phyloP scores from a whole-genome alignment of 2,329 filamentous ascomycete genomes.

The Simplicillium sp. region DNA sequence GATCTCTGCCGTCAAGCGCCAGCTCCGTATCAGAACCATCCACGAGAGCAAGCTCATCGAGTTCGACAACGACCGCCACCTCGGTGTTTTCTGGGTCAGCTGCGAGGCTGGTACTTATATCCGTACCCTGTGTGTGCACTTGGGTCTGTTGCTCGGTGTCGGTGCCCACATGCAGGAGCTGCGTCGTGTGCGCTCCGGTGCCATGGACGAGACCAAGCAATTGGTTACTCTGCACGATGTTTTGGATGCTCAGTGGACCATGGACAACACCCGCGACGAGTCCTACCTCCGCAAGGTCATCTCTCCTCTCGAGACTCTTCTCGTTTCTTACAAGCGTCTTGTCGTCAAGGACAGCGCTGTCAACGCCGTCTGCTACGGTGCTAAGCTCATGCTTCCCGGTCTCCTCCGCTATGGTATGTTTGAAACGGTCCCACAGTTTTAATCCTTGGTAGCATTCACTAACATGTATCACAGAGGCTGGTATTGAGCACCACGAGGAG shows the following conservation, averaged over 20 bases:
- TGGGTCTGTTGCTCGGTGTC: slow-evolving; percentile 67
- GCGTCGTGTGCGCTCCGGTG: slow-evolving; percentile 83
- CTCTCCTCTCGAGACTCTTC: slow-evolving; percentile 80
- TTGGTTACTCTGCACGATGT: slow-evolving; percentile 84
- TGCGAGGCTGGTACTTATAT: slow-evolving; percentile 98
- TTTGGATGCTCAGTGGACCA: slow-evolving; percentile 89
- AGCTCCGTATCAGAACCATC: slow-evolving; percentile 95
- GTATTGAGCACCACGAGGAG: slow-evolving; percentile 91
- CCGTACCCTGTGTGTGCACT: slow-evolving; percentile 91
- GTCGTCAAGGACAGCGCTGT: slow-evolving; percentile 81
- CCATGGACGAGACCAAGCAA: slow-evolving; percentile 83
- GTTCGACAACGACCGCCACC: slow-evolving; percentile 96
- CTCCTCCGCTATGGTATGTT: slow-evolving; percentile 76
- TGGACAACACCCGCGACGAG: slow-evolving; percentile 94
- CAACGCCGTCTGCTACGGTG: slow-evolving; percentile 96
- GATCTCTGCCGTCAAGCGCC: slow-evolving; percentile 97
- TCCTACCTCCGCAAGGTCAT: slow-evolving; percentile 86
- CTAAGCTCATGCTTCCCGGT: slow-evolving; percentile 97
- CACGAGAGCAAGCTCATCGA: slow-evolving; percentile 95
- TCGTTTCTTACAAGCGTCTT: slow-evolving; percentile 90
- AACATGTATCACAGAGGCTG: slow-evolving; percentile 51
- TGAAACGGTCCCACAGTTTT: neutral
- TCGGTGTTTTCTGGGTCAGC: slow-evolving; percentile 98
- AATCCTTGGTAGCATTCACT: slow-evolving; percentile 13
- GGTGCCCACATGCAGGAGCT: slow-evolving; percentile 98